Conservation (phyloP, 2,329 filamentous ascomycete genomes). For the Penicillium griseofulvum region DNA sequence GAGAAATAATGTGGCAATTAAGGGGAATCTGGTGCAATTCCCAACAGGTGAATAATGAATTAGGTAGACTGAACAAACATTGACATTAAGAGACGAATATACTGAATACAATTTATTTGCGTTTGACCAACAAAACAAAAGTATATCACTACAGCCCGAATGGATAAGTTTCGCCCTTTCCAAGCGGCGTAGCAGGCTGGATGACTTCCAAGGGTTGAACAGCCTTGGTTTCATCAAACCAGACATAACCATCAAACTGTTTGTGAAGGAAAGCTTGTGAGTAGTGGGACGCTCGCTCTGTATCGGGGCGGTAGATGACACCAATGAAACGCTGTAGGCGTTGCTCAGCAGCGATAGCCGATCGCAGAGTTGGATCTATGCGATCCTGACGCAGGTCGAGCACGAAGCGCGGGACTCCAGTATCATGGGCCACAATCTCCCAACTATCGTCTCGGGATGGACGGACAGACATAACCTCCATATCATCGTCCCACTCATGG, state of each 20-base stretch:
- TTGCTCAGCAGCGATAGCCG: conserved; percentile 36
- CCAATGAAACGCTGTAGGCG: conserved; percentile 54
- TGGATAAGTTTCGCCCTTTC: conserved; percentile 52
- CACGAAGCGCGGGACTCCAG: conserved; percentile 46
- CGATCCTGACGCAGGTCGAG: conserved; percentile 46
- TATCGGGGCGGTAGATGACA: conserved; percentile 53
- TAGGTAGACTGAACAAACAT: background rate
- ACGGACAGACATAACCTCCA: conserved; percentile 50
- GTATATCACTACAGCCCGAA: conserved; percentile 44
- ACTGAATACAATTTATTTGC: background rate
- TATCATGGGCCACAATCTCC: conserved; percentile 51
- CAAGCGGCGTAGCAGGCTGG: conserved; percentile 45
- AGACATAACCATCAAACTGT: conserved; percentile 52
- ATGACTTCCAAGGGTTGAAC: conserved; percentile 47
- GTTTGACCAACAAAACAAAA: background rate
- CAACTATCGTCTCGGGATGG: conserved; percentile 50
- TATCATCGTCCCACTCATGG: conserved; percentile 51
- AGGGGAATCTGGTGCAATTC: too few relatives aligned
- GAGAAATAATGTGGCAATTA: too few relatives aligned
- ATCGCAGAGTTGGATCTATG: conserved; percentile 36
- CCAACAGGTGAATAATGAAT: background rate
- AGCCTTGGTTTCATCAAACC: conserved; percentile 50
- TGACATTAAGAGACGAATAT: background rate
- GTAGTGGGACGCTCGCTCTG: conserved; percentile 52
- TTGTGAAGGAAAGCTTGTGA: conserved; percentile 46